Percentiles rank a stretch among this genome's conserved stretches.
Evolutionary conservation across 163 green algal species (phyloP).

Genomic region (Scenedesmus sp.): DNA sequence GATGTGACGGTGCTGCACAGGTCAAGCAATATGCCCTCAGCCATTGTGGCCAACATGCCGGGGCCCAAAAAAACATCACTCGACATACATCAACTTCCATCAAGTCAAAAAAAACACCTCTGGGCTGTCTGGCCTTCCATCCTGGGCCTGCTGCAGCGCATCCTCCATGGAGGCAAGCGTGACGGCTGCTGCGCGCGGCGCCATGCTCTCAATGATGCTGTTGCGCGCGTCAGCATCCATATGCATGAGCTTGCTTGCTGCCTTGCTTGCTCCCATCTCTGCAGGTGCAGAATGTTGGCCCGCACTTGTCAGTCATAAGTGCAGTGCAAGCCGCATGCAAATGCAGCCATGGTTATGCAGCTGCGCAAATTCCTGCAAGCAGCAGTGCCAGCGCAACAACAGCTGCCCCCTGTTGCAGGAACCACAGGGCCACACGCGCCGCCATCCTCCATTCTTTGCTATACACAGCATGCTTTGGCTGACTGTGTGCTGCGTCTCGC

Average conservation of each 20-base stretch:
- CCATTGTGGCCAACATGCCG: no score
- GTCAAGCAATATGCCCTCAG: no score
- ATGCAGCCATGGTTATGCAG: background rate
- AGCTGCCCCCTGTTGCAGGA: no score
- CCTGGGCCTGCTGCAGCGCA: slow-evolving; percentile 21
- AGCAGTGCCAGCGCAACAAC: no score
- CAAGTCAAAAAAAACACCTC: slow-evolving; percentile 4
- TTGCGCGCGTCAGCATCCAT: slow-evolving; percentile 50
- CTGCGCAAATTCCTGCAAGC: no score
- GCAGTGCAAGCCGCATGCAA: background rate
- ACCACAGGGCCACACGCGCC: no score
- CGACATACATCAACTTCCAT: background rate
- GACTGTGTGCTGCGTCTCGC: no score
- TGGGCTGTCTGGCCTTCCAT: background rate
- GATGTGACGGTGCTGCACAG: no score
- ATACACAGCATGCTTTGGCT: no score
- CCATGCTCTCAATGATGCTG: slow-evolving; percentile 64
- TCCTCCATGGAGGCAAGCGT: slow-evolving; percentile 60
- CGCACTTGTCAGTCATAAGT: no score
- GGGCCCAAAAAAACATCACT: background rate
- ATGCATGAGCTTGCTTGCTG: slow-evolving; percentile 53
- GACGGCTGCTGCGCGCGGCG: slow-evolving; percentile 51
- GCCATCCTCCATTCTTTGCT: no score
- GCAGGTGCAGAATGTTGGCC: background rate
- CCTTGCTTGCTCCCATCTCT: slow-evolving; percentile 53